Conservation (phyloP, 2,329 filamentous ascomycete species). For the Bipolaris zeicola region DNA sequence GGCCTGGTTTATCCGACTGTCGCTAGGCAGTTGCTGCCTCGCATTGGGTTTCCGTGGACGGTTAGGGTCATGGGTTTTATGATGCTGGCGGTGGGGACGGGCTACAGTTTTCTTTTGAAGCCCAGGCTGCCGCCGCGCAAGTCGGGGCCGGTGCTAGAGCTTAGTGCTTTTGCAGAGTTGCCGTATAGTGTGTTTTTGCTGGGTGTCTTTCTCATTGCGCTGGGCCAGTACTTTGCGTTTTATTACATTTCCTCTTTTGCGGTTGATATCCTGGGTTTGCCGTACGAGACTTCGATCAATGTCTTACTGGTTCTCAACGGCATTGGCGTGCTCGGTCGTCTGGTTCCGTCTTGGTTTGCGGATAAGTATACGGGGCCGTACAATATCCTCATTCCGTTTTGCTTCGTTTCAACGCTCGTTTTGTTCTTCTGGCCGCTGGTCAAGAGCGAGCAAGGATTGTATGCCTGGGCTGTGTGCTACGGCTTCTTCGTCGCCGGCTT, state of each 20-base stretch:
- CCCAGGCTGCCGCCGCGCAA: slow-evolving; percentile 52
- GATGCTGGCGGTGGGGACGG: slow-evolving; percentile 53
- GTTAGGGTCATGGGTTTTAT: slow-evolving; percentile 67
- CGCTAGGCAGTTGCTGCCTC: slow-evolving; percentile 60
- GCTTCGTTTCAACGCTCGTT: slow-evolving; percentile 53
- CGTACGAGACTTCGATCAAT: slow-evolving; percentile 58
- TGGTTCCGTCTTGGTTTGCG: slow-evolving; percentile 60
- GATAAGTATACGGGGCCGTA: slow-evolving; percentile 60
- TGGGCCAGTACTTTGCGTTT: slow-evolving; percentile 52
- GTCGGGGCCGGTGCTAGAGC: slow-evolving; percentile 51
- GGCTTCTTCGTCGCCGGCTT: slow-evolving; percentile 53
- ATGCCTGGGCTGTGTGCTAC: slow-evolving; percentile 53
- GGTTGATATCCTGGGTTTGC: slow-evolving; percentile 53
- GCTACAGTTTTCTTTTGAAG: slow-evolving; percentile 48
- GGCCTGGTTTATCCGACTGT: slow-evolving; percentile 67
- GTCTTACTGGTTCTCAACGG: slow-evolving; percentile 64
- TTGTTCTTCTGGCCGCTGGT: slow-evolving; percentile 65
- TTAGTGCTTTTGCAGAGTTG: slow-evolving; percentile 49
- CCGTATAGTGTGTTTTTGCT: slow-evolving; percentile 48
- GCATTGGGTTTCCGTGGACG: slow-evolving; percentile 68
- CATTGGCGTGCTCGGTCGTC: slow-evolving; percentile 61
- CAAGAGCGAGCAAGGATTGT: slow-evolving; percentile 43
- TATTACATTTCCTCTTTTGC: slow-evolving; percentile 53
- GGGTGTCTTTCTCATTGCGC: slow-evolving; percentile 41
- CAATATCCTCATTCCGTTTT: slow-evolving; percentile 62